Conservation (phyloP, 129 eudicot species). For the Heracleum sosnowskyi region DNA sequence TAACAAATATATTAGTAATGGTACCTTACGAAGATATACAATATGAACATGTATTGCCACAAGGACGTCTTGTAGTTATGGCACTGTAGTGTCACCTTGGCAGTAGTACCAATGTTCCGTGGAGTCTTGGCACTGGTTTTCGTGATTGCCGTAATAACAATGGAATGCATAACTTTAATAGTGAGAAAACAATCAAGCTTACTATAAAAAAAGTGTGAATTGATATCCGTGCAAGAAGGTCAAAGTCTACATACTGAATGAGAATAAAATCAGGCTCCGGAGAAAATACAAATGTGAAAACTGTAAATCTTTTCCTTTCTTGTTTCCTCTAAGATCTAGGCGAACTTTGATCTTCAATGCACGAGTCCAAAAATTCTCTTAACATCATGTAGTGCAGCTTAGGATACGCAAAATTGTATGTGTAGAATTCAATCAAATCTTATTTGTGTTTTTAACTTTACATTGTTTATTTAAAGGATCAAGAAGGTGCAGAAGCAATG, state of each 20-base stretch:
- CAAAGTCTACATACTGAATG: not conserved
- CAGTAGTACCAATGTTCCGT: not conserved
- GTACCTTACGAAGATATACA: not conserved
- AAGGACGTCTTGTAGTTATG: not conserved
- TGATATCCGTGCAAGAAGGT: not conserved
- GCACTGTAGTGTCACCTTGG: not conserved
- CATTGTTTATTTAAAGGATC: conserved; percentile 35
- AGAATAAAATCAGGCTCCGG: not conserved
- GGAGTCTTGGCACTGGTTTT: not conserved
- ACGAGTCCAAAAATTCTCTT: not conserved
- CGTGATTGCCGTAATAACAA: not conserved
- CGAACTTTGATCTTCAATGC: not conserved
- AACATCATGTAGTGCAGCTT: not conserved
- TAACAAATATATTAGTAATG: not conserved
- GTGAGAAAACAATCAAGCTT: not conserved
- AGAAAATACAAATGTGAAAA: not conserved
- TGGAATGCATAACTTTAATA: not conserved
- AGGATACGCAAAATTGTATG: not conserved
- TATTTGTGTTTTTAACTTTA: not conserved
- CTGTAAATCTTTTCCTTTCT: not conserved
- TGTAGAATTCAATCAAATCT: not conserved
- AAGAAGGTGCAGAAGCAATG: conserved; percentile 44
- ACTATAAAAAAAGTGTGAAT: not conserved
- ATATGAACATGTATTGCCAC: not conserved
- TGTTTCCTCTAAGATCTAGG: not conserved